These are phyloP conservation scores for Vaccinium vitisidaea DNA, from an alignment of 148 eudicot species.

Conservation along the genomic window DNA sequence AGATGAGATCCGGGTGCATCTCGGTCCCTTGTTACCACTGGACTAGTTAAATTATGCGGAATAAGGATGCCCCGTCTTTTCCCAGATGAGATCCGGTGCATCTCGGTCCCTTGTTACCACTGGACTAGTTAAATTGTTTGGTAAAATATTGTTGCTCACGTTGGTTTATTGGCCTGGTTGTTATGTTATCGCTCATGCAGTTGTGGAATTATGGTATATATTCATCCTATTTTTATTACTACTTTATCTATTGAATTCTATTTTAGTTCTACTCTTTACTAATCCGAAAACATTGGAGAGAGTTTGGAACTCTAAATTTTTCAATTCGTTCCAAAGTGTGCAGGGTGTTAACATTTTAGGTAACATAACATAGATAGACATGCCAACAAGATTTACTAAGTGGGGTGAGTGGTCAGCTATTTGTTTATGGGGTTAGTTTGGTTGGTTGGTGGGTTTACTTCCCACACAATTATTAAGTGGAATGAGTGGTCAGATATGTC, in stretches of 20 bases:
- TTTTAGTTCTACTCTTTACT: not conserved
- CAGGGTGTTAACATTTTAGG: too few species aligned
- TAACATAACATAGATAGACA: too few species aligned
- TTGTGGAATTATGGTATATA: not conserved
- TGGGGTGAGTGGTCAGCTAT: not conserved
- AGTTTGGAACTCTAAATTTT: not conserved
- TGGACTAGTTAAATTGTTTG: not conserved
- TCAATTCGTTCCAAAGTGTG: too few species aligned
- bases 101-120: not conserved
- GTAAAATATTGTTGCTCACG: not conserved
- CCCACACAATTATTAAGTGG: too few species aligned
- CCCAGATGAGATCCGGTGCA: not conserved
- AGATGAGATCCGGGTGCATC: too few species aligned
- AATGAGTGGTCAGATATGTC: too few species aligned
- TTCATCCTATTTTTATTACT: too few species aligned
- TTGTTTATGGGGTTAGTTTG: too few species aligned
- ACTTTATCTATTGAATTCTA: not conserved
- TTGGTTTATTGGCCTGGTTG: not conserved
- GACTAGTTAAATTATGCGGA: not conserved
- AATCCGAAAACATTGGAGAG: not conserved
- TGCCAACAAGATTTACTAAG: not conserved
- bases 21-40: too few species aligned
- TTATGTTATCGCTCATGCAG: not conserved
- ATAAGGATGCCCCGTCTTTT: not conserved
- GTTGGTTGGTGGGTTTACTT: too few species aligned